Evolutionary conservation across 2,329 filamentous ascomycete genomes (phyloP).

Genomic region (Aspergillus nomiae): DNA sequence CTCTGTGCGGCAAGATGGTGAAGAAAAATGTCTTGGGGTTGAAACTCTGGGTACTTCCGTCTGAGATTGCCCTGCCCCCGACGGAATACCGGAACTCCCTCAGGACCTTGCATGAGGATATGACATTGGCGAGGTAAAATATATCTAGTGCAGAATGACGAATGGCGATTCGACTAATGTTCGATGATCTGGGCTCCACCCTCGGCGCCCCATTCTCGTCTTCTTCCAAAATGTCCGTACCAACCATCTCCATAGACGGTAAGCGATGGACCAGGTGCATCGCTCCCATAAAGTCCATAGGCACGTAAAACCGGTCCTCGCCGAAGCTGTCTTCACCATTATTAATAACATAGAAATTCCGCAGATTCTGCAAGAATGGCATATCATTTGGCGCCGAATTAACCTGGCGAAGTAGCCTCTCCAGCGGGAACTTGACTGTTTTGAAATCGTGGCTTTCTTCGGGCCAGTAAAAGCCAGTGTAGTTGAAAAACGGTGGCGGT

Average conservation of each 20-base stretch:
- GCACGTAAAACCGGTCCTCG: neutral
- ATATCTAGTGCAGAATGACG: neutral
- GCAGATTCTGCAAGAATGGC: neutral
- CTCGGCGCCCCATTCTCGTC: neutral
- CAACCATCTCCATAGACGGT: neutral
- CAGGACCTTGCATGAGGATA: neutral
- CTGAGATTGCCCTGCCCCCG: neutral
- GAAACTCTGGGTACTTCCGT: neutral
- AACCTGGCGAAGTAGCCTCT: neutral
- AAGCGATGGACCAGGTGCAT: neutral
- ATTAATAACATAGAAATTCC: neutral
- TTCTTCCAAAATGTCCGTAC: neutral
- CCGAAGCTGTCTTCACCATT: neutral
- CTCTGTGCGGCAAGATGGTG: neutral
- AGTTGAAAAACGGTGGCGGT: neutral
- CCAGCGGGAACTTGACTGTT: neutral
- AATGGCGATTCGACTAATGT: neutral
- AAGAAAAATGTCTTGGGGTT: neutral
- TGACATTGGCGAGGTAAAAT: neutral
- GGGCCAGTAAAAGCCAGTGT: neutral
- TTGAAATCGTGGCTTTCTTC: neutral
- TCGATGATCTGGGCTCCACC: neutral
- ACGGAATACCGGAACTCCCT: neutral
- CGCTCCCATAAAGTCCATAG: neutral
- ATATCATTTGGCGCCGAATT: neutral